A percentile compares a stretch with the other conserved stretches of the same genome.
phyloP scores from a whole-genome alignment of 2,329 filamentous ascomycete genomes.

The Elsinoe ampelina region DNA sequence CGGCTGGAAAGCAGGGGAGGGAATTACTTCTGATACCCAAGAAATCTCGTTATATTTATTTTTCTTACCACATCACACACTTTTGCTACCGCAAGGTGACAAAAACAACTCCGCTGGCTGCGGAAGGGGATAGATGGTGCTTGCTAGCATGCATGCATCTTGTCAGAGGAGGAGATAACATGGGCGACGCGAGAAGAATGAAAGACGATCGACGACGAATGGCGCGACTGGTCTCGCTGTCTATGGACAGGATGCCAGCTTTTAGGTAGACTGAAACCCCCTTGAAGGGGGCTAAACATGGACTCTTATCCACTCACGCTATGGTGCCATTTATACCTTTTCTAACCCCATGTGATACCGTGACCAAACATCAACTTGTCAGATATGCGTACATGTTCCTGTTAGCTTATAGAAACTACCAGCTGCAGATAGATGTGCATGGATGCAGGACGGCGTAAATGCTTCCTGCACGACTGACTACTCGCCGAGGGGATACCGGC shows the following conservation, averaged over 20 bases:
- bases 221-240: slow-evolving; percentile 11
- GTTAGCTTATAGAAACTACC: too few species aligned
- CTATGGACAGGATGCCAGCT: slow-evolving; percentile 10
- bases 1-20: not conserved
- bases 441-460: too few species aligned
- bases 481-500: too few species aligned
- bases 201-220: not conserved
- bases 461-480: too few species aligned
- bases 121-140: not conserved
- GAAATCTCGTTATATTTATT: slow-evolving; percentile 3
- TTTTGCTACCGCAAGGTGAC: not conserved
- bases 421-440: too few species aligned
- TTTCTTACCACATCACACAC: not conserved
- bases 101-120: slow-evolving; percentile 3
- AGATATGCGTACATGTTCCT: too few species aligned
- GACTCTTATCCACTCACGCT: not conserved
- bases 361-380: too few species aligned
- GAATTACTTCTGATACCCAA: slow-evolving; percentile 3
- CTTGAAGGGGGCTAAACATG: not conserved
- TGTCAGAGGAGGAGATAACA: not conserved
- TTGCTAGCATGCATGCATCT: not conserved
- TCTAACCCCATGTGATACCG: not conserved
- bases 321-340: not conserved
- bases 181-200: not conserved
- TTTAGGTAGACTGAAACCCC: slow-evolving; percentile 4